phyloP scores from a whole-genome alignment of 345 rosid species.

The Microthlaspi erraticum region DNA sequence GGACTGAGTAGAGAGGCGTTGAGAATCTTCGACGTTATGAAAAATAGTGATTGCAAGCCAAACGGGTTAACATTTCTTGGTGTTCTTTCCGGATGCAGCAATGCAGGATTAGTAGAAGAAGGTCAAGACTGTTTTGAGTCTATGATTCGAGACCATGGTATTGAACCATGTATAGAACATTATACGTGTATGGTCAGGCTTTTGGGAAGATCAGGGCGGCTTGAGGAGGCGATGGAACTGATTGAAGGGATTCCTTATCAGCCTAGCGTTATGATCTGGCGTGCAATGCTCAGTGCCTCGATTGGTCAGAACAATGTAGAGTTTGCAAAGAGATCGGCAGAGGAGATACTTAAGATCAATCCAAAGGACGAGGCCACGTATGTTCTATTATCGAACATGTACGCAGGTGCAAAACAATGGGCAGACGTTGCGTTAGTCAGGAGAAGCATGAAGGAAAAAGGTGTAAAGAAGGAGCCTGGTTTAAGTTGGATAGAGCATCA shows the following conservation, averaged over 20 bases:
- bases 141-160: conserved; percentile 64
- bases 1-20: conserved; percentile 68
- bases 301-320: conserved; percentile 68
- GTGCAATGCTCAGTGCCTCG: conserved; percentile 87
- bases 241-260: conserved; percentile 66
- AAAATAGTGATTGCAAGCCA: conserved; percentile 58
- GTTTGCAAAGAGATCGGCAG: conserved; percentile 66
- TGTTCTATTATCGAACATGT: conserved; percentile 77
- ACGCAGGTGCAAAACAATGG: conserved; percentile 77
- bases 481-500: conserved; percentile 88
- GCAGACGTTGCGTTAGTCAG: conserved; percentile 64
- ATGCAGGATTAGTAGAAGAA: conserved; percentile 65
- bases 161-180: conserved; percentile 81
- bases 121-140: conserved; percentile 76
- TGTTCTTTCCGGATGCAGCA: conserved; percentile 85
- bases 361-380: conserved; percentile 78
- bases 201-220: conserved; percentile 76
- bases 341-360: conserved; percentile 63
- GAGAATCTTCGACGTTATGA: conserved; percentile 64
- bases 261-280: conserved; percentile 82
- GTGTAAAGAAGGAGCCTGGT: conserved; percentile 84
- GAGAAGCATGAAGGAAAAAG: conserved; percentile 66
- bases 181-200: conserved; percentile 86
- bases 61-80: conserved; percentile 70
- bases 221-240: conserved; percentile 67